These are phyloP conservation scores for Rhizopus sp. DNA, from an alignment of 371 early-diverging fungal species.

Conservation along the genomic window DNA sequence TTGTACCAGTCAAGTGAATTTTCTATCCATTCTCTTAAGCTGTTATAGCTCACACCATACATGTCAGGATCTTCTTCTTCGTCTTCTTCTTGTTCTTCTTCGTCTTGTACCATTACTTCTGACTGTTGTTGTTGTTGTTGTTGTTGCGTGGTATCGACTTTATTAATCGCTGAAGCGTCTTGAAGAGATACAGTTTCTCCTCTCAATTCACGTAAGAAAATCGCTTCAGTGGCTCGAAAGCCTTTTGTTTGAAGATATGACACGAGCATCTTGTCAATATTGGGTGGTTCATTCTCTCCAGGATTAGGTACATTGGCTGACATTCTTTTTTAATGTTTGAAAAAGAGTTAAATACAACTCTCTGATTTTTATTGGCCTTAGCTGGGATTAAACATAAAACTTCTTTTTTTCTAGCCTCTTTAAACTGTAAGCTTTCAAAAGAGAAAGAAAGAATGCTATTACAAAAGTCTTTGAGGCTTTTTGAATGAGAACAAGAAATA, in stretches of 20 bases:
- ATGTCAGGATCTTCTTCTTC: conserved; percentile 72
- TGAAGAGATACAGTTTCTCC: conserved; percentile 23
- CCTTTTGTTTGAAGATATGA: conserved; percentile 40
- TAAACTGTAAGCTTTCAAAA: too few species aligned
- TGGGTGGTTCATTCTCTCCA: conserved; percentile 16
- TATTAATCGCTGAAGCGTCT: background rate
- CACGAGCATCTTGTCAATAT: conserved; percentile 39
- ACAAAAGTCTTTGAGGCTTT: too few species aligned
- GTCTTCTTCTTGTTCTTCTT: conserved; percentile 15
- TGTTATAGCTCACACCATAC: conserved; percentile 76
- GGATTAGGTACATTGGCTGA: conserved; percentile 2
- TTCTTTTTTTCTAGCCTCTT: too few species aligned
- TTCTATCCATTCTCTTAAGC: conserved; percentile 91
- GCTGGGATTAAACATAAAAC: too few species aligned
- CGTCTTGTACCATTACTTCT: conserved; percentile 5
- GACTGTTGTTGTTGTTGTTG: background rate
- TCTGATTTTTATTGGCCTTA: too few species aligned
- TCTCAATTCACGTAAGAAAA: conserved; percentile 31
- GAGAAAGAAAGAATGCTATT: too few species aligned
- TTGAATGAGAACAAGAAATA: too few species aligned
- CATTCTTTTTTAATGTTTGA: background rate
- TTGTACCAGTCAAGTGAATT: conserved; percentile 92
- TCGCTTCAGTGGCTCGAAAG: conserved; percentile 30
- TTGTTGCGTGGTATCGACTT: background rate
- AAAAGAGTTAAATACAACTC: background rate